Conservation (phyloP, 2,329 filamentous ascomycete species). For the Pseudogymnoascus sp. region DNA sequence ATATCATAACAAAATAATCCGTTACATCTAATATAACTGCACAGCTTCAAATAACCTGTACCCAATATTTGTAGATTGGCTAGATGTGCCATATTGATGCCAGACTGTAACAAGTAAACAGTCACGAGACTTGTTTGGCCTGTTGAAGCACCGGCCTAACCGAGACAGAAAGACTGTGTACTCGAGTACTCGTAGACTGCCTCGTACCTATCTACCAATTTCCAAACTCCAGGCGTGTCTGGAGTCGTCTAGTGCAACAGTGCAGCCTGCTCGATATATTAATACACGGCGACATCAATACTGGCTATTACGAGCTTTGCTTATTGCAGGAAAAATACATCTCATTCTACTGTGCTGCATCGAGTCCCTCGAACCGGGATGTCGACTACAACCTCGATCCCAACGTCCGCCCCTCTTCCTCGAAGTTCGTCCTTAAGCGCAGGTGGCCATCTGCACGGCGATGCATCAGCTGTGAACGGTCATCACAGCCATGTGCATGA, state of each 20-base stretch:
- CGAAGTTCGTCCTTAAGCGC: conserved; percentile 24
- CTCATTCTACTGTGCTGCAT: conserved; percentile 3
- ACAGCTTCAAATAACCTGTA: not conserved
- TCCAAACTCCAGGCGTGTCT: conserved; percentile 7
- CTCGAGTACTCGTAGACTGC: conserved; percentile 5
- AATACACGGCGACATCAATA: not conserved
- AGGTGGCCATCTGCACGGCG: conserved; percentile 23
- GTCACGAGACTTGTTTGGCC: conserved; percentile 9
- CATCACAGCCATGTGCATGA: conserved; percentile 34
- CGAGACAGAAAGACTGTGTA: conserved; percentile 9
- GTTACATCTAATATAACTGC: not conserved
- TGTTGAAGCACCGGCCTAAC: conserved; percentile 8
- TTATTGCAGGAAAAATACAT: not conserved
- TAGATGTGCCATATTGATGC: conserved; percentile 6
- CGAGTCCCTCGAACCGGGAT: conserved; percentile 18
- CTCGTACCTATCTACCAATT: conserved; percentile 10
- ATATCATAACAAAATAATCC: conserved; percentile 3
- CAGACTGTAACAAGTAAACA: conserved; percentile 1
- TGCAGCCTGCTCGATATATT: conserved; percentile 5
- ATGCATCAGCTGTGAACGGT: conserved; percentile 27
- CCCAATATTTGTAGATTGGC: not conserved
- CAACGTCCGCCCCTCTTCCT: conserved; percentile 30
- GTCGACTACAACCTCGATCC: conserved; percentile 31
- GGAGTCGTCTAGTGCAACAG: conserved; percentile 7
- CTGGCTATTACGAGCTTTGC: not conserved